phyloP scores from a whole-genome alignment of 2,329 filamentous ascomycete species.

The Hypoxylon sp. region DNA sequence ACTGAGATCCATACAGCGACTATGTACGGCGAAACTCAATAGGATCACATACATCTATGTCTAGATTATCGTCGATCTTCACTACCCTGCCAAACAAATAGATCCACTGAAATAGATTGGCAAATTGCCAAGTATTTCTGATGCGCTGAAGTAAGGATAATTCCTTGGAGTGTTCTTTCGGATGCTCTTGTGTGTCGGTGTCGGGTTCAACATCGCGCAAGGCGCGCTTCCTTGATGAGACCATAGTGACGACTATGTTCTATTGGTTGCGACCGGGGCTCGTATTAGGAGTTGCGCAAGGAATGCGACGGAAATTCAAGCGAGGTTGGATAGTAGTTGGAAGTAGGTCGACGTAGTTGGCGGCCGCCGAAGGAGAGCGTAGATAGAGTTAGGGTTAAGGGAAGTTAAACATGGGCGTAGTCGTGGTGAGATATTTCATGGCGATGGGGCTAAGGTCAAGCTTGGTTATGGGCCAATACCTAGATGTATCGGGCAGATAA shows the following conservation, averaged over 20 bases:
- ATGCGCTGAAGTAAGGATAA: conserved; percentile 73
- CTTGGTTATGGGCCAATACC: conserved; percentile 19
- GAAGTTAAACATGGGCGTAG: conserved; percentile 29
- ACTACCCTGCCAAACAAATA: conserved; percentile 89
- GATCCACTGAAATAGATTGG: conserved; percentile 93
- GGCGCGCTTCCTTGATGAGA: conserved; percentile 64
- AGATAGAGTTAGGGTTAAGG: conserved; percentile 37
- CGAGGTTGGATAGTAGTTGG: conserved; percentile 1
- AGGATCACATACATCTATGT: conserved; percentile 80
- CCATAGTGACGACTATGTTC: conserved; percentile 55
- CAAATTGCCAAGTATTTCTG: conserved; percentile 95
- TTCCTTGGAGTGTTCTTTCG: conserved; percentile 49
- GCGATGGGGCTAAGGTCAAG: conserved; percentile 17
- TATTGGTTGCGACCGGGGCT: conserved; percentile 20
- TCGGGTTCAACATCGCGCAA: conserved; percentile 60
- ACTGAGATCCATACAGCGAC: background rate
- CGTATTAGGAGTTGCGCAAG: conserved; percentile 22
- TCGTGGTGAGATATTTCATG: conserved; percentile 43
- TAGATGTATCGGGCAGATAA: conserved; percentile 20
- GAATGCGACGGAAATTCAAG: background rate
- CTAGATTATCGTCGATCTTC: conserved; percentile 90
- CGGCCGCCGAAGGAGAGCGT: conserved; percentile 12
- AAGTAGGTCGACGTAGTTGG: conserved; percentile 14
- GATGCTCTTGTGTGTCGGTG: conserved; percentile 45
- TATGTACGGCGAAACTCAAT: background rate